phyloP scores from a whole-genome alignment of 441 rosid species.

The Pelargonium fulgidum region DNA sequence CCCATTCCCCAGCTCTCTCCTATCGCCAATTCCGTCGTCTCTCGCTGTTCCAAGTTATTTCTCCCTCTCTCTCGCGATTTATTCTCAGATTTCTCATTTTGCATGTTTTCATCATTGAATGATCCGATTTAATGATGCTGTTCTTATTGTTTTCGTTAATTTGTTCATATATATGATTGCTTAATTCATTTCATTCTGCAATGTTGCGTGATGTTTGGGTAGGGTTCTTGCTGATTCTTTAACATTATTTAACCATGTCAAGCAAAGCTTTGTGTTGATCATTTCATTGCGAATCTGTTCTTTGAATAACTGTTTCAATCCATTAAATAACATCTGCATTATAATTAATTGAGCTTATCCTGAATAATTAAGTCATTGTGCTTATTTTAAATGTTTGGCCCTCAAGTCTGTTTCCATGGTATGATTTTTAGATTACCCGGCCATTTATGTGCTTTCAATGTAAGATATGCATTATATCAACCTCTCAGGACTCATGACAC shows the following conservation, averaged over 20 bases:
- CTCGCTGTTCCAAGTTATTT: conserved; percentile 70
- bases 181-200: background rate
- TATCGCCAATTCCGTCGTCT: conserved; percentile 79
- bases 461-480: too few species aligned
- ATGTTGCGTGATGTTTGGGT: conserved; percentile 1
- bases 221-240: background rate
- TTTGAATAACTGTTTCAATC: background rate
- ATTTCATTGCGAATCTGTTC: background rate
- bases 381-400: background rate
- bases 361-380: background rate
- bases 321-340: background rate
- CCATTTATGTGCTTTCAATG: too few species aligned
- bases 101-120: background rate
- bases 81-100: background rate
- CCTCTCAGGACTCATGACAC: too few species aligned
- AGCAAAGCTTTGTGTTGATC: background rate
- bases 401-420: background rate
- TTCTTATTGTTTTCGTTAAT: background rate
- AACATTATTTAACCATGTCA: too few species aligned
- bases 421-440: too few species aligned
- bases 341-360: background rate
- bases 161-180: too few species aligned
- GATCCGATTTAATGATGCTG: background rate
- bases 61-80: background rate
- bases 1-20: conserved; percentile 72